Percentiles rank a stretch among this genome's conserved stretches.
These are phyloP conservation scores for Penicillium bialowiezense DNA, from an alignment of 495 filamentous ascomycete genomes.

Conservation along the genomic window DNA sequence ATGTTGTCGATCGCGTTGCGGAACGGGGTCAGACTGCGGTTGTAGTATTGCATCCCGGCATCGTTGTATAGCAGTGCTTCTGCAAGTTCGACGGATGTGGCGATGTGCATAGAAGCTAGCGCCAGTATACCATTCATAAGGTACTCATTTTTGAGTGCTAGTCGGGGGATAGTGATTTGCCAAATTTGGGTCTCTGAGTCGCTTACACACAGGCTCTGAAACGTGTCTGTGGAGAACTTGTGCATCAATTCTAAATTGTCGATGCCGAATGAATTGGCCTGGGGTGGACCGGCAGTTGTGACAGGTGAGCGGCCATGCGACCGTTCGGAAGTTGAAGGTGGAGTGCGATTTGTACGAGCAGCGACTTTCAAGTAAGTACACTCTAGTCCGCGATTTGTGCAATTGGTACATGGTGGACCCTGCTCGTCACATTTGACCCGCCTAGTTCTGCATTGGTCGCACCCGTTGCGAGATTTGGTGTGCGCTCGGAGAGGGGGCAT, in stretches of 20 bases:
- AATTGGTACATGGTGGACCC: slow-evolving; percentile 37
- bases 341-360: not conserved
- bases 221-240: slow-evolving; percentile 24
- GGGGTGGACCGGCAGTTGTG: not conserved
- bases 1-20: slow-evolving; percentile 40
- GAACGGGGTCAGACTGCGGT: slow-evolving; percentile 40
- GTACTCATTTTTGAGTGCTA: slow-evolving; percentile 44
- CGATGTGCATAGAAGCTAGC: slow-evolving; percentile 50
- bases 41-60: slow-evolving; percentile 44
- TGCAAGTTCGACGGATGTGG: slow-evolving; percentile 25
- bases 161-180: slow-evolving; percentile 36
- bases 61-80: slow-evolving; percentile 35
- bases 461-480: slow-evolving; percentile 56
- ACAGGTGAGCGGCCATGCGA: not conserved
- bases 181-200: slow-evolving; percentile 22
- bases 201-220: slow-evolving; percentile 18
- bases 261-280: slow-evolving; percentile 7
- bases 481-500: slow-evolving; percentile 40
- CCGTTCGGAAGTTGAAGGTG: not conserved
- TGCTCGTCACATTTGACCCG: slow-evolving; percentile 48
- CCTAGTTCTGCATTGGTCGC: slow-evolving; percentile 52
- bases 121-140: slow-evolving; percentile 52
- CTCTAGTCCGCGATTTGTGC: slow-evolving; percentile 26
- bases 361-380: slow-evolving; percentile 31
- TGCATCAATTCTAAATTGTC: slow-evolving; percentile 26